Base-by-base conservation (phyloP, 1,284 basidiomycete species). In the Hypsizygus ulmarius region DNA sequence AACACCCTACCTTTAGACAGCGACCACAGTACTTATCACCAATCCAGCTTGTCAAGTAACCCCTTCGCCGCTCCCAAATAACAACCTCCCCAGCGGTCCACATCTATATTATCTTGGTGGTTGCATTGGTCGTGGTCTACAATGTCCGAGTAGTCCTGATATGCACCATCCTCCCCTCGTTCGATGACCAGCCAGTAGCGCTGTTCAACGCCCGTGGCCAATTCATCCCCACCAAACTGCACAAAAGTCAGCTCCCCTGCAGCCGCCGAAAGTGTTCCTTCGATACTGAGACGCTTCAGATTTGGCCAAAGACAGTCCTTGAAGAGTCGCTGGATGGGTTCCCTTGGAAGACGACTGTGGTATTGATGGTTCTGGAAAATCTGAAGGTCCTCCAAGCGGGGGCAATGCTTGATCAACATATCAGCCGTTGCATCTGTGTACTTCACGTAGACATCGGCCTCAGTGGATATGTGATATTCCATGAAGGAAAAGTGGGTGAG, bases 301-400 rank as follows among this genome's bases (percentile, higher is more conserved):
- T 47, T 4, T 9, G 39, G 39, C 34, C 43, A 44, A 1, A 4
- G 28, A 5, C 18, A 25, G 8, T n/a, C 14, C 19, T 9, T n/a
- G 21, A 45, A 45, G 10, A 45, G 18, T 2, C 11, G 21, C 12
- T 29, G 36, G 9, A 39, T 30, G 15, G 5, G 5, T 8, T 36
- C 34, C 25, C 7, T n/a, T 1, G 43, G 27, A 9, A 37, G 25
- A 5, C 5, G 3, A 12, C 9, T 19, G 15, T 33, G 16, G 19
- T 14, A 19, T 10, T 16, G 21, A 30, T 59, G 18, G 47, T 49
- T 11, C 47, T 41, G 27, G 53, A 57, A 21, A 45, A 47, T 43
- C 21, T 18, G 18, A 27, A 43, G 33, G 14, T 29, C 45, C 15
- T 27, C 32, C 21, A 39, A 32, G 5, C 15, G n/a, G 4, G 40